phyloP scores from a whole-genome alignment of 257 asterid genomes.

The Solanum pinnatisectum region DNA sequence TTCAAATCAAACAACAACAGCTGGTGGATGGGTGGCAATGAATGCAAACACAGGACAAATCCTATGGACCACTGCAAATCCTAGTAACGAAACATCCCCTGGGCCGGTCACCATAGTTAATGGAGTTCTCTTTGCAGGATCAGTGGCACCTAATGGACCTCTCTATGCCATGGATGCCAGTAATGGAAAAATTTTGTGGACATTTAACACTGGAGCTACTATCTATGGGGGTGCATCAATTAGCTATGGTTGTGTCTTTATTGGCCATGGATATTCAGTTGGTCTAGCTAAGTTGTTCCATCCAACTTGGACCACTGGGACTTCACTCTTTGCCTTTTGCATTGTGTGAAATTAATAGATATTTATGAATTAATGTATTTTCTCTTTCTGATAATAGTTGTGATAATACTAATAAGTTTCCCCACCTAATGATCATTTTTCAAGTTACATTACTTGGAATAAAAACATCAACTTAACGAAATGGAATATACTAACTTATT shows the following conservation, averaged over 20 bases:
- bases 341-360: neutral
- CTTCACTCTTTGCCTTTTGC: slow-evolving; percentile 60
- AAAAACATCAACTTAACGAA: neutral
- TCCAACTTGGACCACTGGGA: slow-evolving; percentile 72
- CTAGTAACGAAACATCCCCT: slow-evolving; percentile 53
- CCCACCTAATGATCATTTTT: neutral
- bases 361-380: neutral
- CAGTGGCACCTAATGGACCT: slow-evolving; percentile 53
- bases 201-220: slow-evolving; percentile 49
- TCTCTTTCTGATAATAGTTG: neutral
- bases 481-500: neutral
- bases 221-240: slow-evolving; percentile 71
- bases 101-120: slow-evolving; percentile 62
- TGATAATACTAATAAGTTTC: neutral
- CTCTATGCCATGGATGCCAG: slow-evolving; percentile 64
- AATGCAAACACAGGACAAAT: slow-evolving; percentile 54
- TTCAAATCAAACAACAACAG: slow-evolving; percentile 34
- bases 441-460: too few species aligned
- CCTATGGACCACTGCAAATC: slow-evolving; percentile 71
- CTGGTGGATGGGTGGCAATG: slow-evolving; percentile 82
- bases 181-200: slow-evolving; percentile 51
- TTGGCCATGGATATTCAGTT: slow-evolving; percentile 62
- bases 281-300: slow-evolving; percentile 51
- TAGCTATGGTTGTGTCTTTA: slow-evolving; percentile 58
- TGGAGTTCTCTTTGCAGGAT: slow-evolving; percentile 65